phyloP scores from a whole-genome alignment of 352 stramenopile species.

The Phytopythium oedochilum region DNA sequence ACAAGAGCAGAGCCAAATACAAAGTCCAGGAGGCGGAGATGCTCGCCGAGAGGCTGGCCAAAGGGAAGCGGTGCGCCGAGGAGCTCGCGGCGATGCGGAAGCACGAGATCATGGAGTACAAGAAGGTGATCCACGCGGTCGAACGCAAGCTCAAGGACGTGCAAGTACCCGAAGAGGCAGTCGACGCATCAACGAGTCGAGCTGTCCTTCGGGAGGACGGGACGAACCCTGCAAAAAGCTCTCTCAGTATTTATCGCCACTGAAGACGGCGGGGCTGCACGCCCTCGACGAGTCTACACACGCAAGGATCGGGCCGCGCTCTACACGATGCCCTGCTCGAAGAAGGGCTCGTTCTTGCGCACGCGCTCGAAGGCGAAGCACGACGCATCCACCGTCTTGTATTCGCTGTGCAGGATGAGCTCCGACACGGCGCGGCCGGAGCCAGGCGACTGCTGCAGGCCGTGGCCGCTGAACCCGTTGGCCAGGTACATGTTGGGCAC shows the following conservation, averaged over 20 bases:
- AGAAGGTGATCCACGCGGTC: constrained; percentile 56
- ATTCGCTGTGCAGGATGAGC: constrained; percentile 63
- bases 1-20: constrained; percentile 35
- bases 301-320: not conserved
- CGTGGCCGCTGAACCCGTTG: constrained; percentile 84
- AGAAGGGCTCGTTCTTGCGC: constrained; percentile 59
- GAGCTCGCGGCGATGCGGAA: constrained; percentile 46
- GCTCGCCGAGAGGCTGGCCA: constrained; percentile 30
- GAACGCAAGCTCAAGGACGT: constrained; percentile 57
- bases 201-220: constrained; percentile 19
- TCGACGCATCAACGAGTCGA: constrained; percentile 7
- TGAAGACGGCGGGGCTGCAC: constrained; percentile 10
- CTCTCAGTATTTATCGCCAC: constrained; percentile 65
- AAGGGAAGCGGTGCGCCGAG: constrained; percentile 39
- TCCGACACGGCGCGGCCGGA: constrained; percentile 72
- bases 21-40: constrained; percentile 28
- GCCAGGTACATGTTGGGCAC: constrained; percentile 79
- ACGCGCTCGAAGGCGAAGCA: constrained; percentile 71
- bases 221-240: constrained; percentile 27
- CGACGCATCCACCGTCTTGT: constrained; percentile 69
- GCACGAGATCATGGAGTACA: constrained; percentile 53
- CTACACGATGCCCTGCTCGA: constrained; percentile 77
- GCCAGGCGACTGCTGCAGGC: constrained; percentile 74
- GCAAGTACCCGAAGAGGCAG: constrained; percentile 23
- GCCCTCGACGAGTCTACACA: no score